phyloP scores from a whole-genome alignment of 192 early-diverging fungal species.

The Entrophospora sp. region DNA sequence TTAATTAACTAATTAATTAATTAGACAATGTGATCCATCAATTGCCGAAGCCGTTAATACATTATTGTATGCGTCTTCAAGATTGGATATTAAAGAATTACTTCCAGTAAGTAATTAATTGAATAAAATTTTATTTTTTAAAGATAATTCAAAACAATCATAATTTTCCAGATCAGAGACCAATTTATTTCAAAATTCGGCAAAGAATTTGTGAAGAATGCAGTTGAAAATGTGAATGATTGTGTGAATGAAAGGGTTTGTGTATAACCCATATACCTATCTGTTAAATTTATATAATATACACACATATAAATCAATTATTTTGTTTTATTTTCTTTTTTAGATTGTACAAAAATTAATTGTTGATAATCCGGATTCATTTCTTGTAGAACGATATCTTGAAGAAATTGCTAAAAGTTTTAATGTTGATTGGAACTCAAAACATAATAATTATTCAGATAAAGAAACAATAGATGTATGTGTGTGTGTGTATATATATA shows the following conservation, averaged over 20 bases:
- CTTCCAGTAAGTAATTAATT: slow-evolving; percentile 35
- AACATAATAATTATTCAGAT: no score
- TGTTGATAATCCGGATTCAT: slow-evolving; percentile 63
- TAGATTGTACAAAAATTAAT: slow-evolving; percentile 76
- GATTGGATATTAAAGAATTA: slow-evolving; percentile 80
- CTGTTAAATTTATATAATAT: no score
- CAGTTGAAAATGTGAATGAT: slow-evolving; percentile 64
- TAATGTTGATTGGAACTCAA: slow-evolving; percentile 58
- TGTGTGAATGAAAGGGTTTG: slow-evolving; percentile 66
- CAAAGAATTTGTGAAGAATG: slow-evolving; percentile 62
- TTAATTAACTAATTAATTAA: no score
- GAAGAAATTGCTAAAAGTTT: slow-evolving; percentile 80
- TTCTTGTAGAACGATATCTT: slow-evolving; percentile 76
- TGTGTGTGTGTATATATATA: no score
- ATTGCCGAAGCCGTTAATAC: slow-evolving; percentile 82
- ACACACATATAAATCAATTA: no score
- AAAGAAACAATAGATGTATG: no score
- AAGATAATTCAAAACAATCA: no score
- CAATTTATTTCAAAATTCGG: slow-evolving; percentile 77
- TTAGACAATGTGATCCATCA: slow-evolving; percentile 61
- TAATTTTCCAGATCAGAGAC: slow-evolving; percentile 54
- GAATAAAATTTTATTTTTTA: neutral
- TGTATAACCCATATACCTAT: no score
- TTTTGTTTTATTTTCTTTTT: no score
- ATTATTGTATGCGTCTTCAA: slow-evolving; percentile 78